Base-by-base conservation (phyloP, 2,329 filamentous ascomycete genomes). In the Arthrobotrys sphaeroides region DNA sequence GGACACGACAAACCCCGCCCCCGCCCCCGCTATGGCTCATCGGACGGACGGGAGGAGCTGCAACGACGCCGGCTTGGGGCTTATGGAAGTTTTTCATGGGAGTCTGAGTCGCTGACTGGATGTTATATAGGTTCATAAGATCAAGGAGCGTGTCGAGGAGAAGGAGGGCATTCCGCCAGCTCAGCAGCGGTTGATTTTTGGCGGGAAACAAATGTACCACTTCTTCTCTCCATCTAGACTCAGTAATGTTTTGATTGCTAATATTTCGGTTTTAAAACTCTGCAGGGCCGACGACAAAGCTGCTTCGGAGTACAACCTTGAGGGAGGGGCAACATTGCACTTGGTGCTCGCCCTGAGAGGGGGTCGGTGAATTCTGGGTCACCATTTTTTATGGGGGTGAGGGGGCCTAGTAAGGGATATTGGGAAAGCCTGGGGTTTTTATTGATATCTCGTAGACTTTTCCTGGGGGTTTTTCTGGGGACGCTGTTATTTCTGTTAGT, bases 91-190 rank as follows among this genome's bases (percentile, higher is more conserved):
- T n/a, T 33, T 51, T 22, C 38, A 7, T 43, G 20, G 18, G 31
- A 5, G 13, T 26, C 13, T n/a, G 2, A 12, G 12, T 24, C 10
- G 12, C 24, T 36, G 42, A 40, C 45, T 60, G 57, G 40, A 26
- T 47, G n/a, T 62, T 31, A 22, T 20, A 36, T 47, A 96, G 93
- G 92, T 98, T 80, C 90, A 91, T 42, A 90, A 94, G 83, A 98
- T 99, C 87, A 99, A 99, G 87, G 95, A 98, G 85, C 94, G 94
- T 81, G 95, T 99, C 67, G 95, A 99, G 84, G 95, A 99, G 86
- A 98, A 98, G 85, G 95, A 98, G 83, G 95, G 95, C 69, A 99
- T 99, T 80, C 94, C 95, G 45, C 95, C 95, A 0, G 93, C 95
- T 16, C 95, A 99, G 84, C 95, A 99, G 84, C 90, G 95, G 73